Percentiles rank a stretch among this genome's conserved stretches.
These are phyloP conservation scores for Trichophyton simii DNA, from an alignment of 2,329 filamentous ascomycete genomes.

Conservation along the genomic window DNA sequence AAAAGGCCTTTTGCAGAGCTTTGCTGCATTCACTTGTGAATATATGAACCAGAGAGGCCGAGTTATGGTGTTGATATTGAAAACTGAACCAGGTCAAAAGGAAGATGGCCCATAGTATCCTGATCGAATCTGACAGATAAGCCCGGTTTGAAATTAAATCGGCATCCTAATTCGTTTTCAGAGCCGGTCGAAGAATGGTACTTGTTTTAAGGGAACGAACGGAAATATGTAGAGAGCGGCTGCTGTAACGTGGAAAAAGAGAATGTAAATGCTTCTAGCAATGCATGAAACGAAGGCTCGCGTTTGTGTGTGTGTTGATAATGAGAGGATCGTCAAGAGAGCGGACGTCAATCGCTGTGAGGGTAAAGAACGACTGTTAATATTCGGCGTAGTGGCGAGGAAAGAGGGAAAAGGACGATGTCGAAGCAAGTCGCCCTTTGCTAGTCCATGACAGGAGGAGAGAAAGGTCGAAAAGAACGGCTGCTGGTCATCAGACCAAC, in stretches of 20 bases:
- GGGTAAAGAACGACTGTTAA: not conserved
- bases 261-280: slow-evolving; percentile 5
- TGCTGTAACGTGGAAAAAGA: not conserved
- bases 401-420: no score
- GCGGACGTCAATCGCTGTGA: slow-evolving; percentile 5
- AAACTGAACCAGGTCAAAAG: not conserved
- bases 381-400: not conserved
- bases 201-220: not conserved
- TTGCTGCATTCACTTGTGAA: slow-evolving; percentile 1
- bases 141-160: not conserved
- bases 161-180: not conserved
- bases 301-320: not conserved
- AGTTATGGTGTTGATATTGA: not conserved
- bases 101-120: not conserved
- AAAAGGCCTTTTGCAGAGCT: not conserved
- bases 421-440: not conserved
- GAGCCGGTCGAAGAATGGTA: not conserved
- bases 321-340: slow-evolving; percentile 5
- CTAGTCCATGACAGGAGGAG: not conserved
- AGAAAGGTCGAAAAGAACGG: slow-evolving; percentile 12
- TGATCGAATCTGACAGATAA: not conserved
- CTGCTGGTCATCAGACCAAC: slow-evolving; percentile 12
- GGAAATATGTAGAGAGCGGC: not conserved
- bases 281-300: not conserved
- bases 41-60: not conserved